These are phyloP conservation scores for Globisporangium nagaii DNA, from an alignment of 352 stramenopile species.

Conservation along the genomic window DNA sequence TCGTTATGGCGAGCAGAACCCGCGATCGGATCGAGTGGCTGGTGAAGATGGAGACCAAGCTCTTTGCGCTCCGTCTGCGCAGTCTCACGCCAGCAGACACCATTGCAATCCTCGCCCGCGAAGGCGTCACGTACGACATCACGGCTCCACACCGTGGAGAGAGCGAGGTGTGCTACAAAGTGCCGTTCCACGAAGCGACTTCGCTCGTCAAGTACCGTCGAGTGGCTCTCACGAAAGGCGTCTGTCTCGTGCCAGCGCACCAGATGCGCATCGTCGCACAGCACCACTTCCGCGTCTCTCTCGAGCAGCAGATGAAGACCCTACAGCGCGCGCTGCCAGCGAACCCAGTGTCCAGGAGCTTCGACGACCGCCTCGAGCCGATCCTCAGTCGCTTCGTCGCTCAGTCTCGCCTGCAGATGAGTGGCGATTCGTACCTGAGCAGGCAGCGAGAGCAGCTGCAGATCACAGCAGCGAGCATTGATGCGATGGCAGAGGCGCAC, in stretches of 20 bases:
- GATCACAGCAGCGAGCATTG: constrained; percentile 77
- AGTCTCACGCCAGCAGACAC: background rate
- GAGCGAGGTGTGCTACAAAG: too few species aligned
- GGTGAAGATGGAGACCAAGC: constrained; percentile 37
- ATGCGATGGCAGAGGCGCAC: constrained; percentile 41
- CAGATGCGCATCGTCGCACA: constrained; percentile 31
- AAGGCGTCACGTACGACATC: constrained; percentile 32
- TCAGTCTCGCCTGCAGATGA: constrained; percentile 20
- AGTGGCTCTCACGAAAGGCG: constrained; percentile 34
- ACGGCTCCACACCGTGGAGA: too few species aligned
- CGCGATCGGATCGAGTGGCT: constrained; percentile 40
- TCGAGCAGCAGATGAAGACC: constrained; percentile 29
- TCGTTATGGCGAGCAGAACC: constrained; percentile 1
- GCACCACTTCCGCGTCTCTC: constrained; percentile 29
- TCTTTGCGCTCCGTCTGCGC: constrained; percentile 30
- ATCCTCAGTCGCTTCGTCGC: constrained; percentile 34
- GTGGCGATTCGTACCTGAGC: background rate
- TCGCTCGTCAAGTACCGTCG: constrained; percentile 35
- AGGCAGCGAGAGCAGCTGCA: background rate
- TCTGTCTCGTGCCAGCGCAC: constrained; percentile 31
- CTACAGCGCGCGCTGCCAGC: constrained; percentile 38
- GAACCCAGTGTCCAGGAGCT: constrained; percentile 15
- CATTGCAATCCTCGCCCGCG: constrained; percentile 21
- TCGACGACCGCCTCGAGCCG: constrained; percentile 28
- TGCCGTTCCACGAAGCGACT: constrained; percentile 40